Base-by-base conservation (phyloP, 495 filamentous ascomycete genomes). In the Hypomontagnella submonticulosa region DNA sequence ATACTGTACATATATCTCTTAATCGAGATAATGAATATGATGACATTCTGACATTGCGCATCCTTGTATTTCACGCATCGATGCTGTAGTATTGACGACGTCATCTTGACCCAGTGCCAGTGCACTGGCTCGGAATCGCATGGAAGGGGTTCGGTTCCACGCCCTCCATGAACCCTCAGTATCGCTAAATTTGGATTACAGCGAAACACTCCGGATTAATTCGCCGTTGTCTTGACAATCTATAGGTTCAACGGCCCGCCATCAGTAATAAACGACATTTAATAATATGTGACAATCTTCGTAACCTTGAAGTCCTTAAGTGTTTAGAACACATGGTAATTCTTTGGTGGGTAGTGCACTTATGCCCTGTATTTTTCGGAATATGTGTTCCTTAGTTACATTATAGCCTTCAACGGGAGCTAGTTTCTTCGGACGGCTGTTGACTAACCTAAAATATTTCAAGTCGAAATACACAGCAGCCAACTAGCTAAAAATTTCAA, bases 41-140 rank as follows among this genome's bases (percentile, higher is more conserved):
- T 49, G 33, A 16, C 13, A 54, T 58, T n/a, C 44, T 43, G 52
- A 55, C 53, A 43, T 37, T 36, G 18, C 18, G 58, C 43, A 61
- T 58, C 46, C 42, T 54, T 58, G 41, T 13, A 62, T 49, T 27
- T 62, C 33, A 30, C 20, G 53, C 32, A 42, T 62, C 48, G 23
- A 49, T 49, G 47, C 34, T 12, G 53, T 62, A 36, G 52, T 33
- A 53, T 58, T 48, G 58, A 48, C 47, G 40, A 67, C 64, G 64
- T 67, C 58, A 67, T 62, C 40, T 30, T 40, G 53, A 67, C 54
- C 58, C 53, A 51, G 42, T 51, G 20, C 64, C 64, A 33, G 33
- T 58, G 55, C 48, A 40, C 41, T 52, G 62, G 58, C 40, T 61
- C 58, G 44, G 40, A 49, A 52, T 52, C 53, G 53, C 32, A 41